A percentile compares a stretch with the other conserved stretches of the same genome.
Evolutionary conservation across 2,329 filamentous ascomycete species (phyloP).

Genomic region (Pseudopyricularia cyperi): DNA sequence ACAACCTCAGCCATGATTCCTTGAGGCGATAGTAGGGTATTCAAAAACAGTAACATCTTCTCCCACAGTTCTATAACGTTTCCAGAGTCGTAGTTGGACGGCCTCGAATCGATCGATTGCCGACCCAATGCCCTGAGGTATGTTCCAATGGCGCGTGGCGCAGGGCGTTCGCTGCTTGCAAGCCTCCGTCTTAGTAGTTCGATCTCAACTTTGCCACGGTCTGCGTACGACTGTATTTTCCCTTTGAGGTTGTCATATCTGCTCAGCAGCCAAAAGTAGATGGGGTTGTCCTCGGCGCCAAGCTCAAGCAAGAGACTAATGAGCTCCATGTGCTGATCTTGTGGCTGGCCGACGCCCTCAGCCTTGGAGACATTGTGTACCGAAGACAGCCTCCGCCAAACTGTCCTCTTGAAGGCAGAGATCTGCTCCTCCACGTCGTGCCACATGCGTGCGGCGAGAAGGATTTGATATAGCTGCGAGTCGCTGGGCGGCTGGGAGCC

Average conservation of each 20-base stretch:
- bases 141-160: constrained; percentile 53
- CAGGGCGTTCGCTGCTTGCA: constrained; percentile 59
- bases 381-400: constrained; percentile 70
- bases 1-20: constrained; percentile 81
- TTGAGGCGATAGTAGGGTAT: constrained; percentile 58
- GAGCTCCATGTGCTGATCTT: constrained; percentile 81
- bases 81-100: constrained; percentile 58
- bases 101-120: constrained; percentile 48
- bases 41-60: constrained; percentile 64
- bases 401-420: constrained; percentile 71
- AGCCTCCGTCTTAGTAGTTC: constrained; percentile 78
- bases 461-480: constrained; percentile 68
- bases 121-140: constrained; percentile 64
- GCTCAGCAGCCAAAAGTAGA: constrained; percentile 90
- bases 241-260: constrained; percentile 80
- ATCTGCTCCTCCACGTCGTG: constrained; percentile 82
- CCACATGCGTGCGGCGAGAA: constrained; percentile 91
- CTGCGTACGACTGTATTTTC: constrained; percentile 67
- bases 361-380: constrained; percentile 44
- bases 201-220: constrained; percentile 82
- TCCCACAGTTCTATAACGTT: constrained; percentile 90
- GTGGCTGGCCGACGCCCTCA: constrained; percentile 40
- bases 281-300: constrained; percentile 89
- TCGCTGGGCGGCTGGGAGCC: constrained; percentile 53
- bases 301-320: constrained; percentile 84